These are phyloP conservation scores for Lecanoromycetidae sp. DNA, from an alignment of 2,329 filamentous ascomycete genomes.

Conservation along the genomic window DNA sequence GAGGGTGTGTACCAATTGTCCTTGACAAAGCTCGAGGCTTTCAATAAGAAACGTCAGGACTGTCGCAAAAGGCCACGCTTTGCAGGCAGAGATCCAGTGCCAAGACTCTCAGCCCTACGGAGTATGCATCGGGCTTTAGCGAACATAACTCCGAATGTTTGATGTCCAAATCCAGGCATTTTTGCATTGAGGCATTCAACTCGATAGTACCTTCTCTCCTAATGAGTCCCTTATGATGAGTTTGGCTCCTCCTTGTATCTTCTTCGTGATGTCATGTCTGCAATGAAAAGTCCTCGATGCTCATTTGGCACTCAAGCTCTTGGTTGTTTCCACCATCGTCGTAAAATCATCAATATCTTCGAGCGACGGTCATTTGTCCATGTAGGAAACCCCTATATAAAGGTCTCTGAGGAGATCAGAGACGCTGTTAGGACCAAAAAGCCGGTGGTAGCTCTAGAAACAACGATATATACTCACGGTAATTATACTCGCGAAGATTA, in stretches of 20 bases:
- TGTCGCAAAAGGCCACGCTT: no score
- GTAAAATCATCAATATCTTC: no score
- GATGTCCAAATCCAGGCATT: background rate
- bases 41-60: no score
- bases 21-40: no score
- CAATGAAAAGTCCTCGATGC: no score
- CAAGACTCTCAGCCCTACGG: slow-evolving; percentile 9
- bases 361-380: slow-evolving; percentile 6
- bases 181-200: background rate
- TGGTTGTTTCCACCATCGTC: no score
- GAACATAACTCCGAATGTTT: background rate
- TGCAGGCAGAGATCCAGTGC: background rate
- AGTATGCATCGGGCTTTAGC: background rate
- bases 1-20: slow-evolving; percentile 11
- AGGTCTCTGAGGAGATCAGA: slow-evolving; percentile 68
- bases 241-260: no score
- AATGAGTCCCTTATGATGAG: no score
- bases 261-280: no score
- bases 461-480: slow-evolving; percentile 95
- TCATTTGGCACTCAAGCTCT: background rate
- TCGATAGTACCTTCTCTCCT: no score
- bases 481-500: slow-evolving; percentile 16
- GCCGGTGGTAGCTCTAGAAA: slow-evolving; percentile 86
- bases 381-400: slow-evolving; percentile 42
- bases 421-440: slow-evolving; percentile 61